Conservation (phyloP, 2,329 filamentous ascomycete species). For the Trichoderma polysporum region DNA sequence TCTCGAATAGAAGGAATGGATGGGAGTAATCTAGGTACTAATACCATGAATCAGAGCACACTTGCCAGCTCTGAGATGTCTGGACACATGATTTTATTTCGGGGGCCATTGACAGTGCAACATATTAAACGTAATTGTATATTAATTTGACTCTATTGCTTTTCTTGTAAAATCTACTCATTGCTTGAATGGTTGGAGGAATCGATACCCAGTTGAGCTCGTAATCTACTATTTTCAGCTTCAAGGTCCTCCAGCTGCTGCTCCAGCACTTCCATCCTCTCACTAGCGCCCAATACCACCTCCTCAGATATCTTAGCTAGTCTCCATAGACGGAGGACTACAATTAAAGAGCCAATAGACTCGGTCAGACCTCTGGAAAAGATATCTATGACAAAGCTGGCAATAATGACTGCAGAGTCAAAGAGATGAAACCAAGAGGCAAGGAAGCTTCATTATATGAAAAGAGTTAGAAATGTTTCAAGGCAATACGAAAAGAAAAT, state of each 20-base stretch:
- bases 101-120: not conserved
- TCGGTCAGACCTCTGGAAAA: constrained; percentile 58
- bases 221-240: constrained; percentile 41
- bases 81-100: not conserved
- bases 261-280: constrained; percentile 60
- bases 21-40: constrained; percentile 21
- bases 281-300: constrained; percentile 60
- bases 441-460: constrained; percentile 49
- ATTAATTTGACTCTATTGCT: not conserved
- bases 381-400: constrained; percentile 62
- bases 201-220: constrained; percentile 25
- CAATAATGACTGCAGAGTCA: constrained; percentile 62
- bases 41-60: constrained; percentile 5
- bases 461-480: not conserved
- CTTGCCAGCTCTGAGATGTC: constrained; percentile 4
- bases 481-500: not conserved
- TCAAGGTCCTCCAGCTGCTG: constrained; percentile 52
- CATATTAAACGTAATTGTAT: not conserved
- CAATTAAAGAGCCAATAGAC: constrained; percentile 65
- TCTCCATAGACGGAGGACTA: constrained; percentile 66
- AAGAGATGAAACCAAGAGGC: constrained; percentile 60
- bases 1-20: constrained; percentile 18
- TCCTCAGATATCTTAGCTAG: constrained; percentile 72
- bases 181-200: constrained; percentile 23
- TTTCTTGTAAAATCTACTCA: constrained; percentile 14